Conservation (phyloP, 2,329 filamentous ascomycete species). For the Pseudocercospora pini-densiflorae region DNA sequence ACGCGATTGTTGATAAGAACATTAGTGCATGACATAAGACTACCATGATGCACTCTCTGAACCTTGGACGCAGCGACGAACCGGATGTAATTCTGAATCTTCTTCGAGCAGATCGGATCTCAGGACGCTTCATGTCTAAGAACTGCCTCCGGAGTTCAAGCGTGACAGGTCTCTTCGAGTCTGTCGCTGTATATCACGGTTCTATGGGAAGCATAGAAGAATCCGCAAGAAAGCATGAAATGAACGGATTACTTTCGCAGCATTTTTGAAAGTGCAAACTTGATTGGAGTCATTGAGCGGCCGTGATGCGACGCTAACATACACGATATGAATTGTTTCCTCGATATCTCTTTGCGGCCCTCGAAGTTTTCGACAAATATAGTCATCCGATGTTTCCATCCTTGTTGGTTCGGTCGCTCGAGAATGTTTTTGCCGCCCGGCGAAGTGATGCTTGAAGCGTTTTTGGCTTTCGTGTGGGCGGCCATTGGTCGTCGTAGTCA, state of each 20-base stretch:
- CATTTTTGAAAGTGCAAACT: not conserved
- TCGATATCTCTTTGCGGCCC: not conserved
- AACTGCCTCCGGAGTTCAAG: not conserved
- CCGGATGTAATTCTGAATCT: too few species aligned
- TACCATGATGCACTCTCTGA: too few species aligned
- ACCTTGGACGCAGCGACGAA: too few species aligned
- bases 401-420: not conserved
- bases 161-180: not conserved
- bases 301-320: not conserved
- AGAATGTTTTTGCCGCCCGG: not conserved
- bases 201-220: not conserved
- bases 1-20: too few species aligned
- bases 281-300: not conserved
- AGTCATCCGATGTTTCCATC: not conserved
- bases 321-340: not conserved
- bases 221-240: not conserved
- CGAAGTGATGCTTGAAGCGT: conserved; percentile 3
- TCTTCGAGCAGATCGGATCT: too few species aligned
- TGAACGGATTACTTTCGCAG: not conserved
- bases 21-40: too few species aligned
- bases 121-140: too few species aligned
- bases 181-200: not conserved
- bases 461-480: not conserved
- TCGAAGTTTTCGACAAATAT: not conserved
- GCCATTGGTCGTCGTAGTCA: not conserved